phyloP scores from a whole-genome alignment of 257 asterid species.

The Lithospermum erythrorhizon region DNA sequence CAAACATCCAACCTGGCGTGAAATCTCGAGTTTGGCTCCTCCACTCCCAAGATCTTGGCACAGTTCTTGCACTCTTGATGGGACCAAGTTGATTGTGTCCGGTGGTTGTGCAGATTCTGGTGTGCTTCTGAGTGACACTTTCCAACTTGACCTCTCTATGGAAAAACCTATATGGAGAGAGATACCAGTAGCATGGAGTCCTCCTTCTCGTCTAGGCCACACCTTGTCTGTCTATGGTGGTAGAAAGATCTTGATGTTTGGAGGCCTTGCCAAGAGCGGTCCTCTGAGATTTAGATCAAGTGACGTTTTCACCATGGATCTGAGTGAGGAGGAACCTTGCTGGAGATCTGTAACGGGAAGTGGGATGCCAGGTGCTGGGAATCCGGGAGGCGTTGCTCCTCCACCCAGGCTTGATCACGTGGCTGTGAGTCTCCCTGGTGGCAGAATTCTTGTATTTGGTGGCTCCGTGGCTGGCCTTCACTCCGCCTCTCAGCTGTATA shows the following conservation, averaged over 20 bases:
- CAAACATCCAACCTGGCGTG: slow-evolving; percentile 81
- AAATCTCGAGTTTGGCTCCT: slow-evolving; percentile 84
- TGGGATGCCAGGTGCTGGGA: slow-evolving; percentile 92
- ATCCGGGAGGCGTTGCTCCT: slow-evolving; percentile 91
- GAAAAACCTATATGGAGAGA: slow-evolving; percentile 84
- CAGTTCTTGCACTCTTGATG: slow-evolving; percentile 93
- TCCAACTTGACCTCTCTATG: slow-evolving; percentile 71
- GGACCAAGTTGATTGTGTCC: slow-evolving; percentile 83
- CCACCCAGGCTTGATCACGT: slow-evolving; percentile 97
- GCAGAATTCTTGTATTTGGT: slow-evolving; percentile 67
- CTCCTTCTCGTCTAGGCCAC: slow-evolving; percentile 90
- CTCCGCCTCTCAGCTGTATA: slow-evolving; percentile 88
- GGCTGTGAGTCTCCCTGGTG: slow-evolving; percentile 89
- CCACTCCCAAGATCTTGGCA: slow-evolving; percentile 98
- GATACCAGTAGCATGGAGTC: slow-evolving; percentile 84
- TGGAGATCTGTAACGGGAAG: slow-evolving; percentile 90
- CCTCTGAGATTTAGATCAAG: slow-evolving; percentile 84
- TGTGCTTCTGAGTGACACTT: slow-evolving; percentile 62
- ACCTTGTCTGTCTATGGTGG: slow-evolving; percentile 61
- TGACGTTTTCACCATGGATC: slow-evolving; percentile 88
- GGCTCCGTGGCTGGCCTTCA: slow-evolving; percentile 97
- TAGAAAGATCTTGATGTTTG: slow-evolving; percentile 83
- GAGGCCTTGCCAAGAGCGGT: slow-evolving; percentile 74
- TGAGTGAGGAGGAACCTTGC: slow-evolving; percentile 80
- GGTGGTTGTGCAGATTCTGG: slow-evolving; percentile 96